These are phyloP conservation scores for Komagataella populi DNA, from an alignment of 805 yeast species.

Conservation along the genomic window DNA sequence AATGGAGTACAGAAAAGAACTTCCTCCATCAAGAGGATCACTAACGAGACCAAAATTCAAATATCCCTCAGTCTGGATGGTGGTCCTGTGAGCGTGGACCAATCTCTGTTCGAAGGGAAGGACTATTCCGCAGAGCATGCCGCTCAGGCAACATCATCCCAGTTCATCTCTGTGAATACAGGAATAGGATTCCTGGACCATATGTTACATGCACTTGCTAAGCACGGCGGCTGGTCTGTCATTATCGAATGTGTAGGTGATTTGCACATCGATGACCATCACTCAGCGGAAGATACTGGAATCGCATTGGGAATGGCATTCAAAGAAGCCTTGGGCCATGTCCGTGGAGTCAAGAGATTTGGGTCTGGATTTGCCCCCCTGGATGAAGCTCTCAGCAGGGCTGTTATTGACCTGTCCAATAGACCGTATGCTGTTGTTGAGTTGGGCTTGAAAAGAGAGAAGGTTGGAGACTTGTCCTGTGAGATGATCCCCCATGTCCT, in stretches of 20 bases:
- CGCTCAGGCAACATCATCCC: conserved; percentile 54
- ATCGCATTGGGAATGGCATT: conserved; percentile 86
- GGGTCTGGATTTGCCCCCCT: conserved; percentile 92
- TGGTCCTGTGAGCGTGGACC: conserved; percentile 53
- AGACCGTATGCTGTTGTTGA: conserved; percentile 89
- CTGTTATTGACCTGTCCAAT: conserved; percentile 91
- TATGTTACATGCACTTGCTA: conserved; percentile 94
- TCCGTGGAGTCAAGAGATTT: conserved; percentile 83
- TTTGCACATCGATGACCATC: conserved; percentile 93
- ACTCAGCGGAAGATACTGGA: conserved; percentile 91
- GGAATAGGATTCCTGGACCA: conserved; percentile 96
- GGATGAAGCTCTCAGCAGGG: conserved; percentile 90
- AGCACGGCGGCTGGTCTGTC: conserved; percentile 93
- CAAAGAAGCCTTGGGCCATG: conserved; percentile 78
- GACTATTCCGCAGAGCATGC: conserved; percentile 37
- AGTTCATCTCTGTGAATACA: conserved; percentile 68
- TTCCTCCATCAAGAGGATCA: conserved; percentile 49
- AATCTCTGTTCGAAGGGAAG: conserved; percentile 35
- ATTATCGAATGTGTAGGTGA: conserved; percentile 88
- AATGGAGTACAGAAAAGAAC: conserved; percentile 9
- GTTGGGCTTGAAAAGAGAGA: conserved; percentile 82
- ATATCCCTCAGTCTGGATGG: conserved; percentile 78
- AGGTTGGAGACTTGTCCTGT: conserved; percentile 79
- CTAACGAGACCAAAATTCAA: conserved; percentile 91
- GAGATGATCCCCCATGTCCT: conserved; percentile 98